Evolutionary conservation across 306 rosid genomes (phyloP), one percentile per base, ranked within the genome.

Genomic region (Pyrus betulifolia): DNA sequence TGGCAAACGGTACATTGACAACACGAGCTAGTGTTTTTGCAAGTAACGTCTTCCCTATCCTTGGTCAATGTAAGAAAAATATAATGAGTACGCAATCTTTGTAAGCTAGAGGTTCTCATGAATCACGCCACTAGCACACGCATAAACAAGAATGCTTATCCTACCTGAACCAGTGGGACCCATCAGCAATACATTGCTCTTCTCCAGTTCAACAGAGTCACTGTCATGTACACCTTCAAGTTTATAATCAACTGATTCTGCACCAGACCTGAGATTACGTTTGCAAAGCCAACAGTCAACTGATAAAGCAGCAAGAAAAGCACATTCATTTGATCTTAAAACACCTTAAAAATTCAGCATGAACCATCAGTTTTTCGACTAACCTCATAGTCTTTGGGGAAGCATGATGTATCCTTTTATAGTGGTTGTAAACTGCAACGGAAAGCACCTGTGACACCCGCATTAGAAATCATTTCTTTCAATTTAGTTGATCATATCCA

Each of bases 151-250:
- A 67, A 77, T 40, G 51, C 10, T 11, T 18, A 38, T 69, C 40
- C 38, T 70, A 88, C 92, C 95, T 63, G 96, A 90, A 57, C 96
- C 96, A 2, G 96, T 90, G 61, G 96, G 96, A 76, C 92, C 96
- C 76, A 88, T 83, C 79, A 90, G 76, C 62, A 90, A 79, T 6
- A 90, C 81, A 79, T 90, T 90, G 79, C 89, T 90, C 84, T 90
- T 90, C 61, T 90, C 92, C 49, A 87, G 80, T 55, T 90, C 91
- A 58, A 90, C 88, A 42, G 13, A 33, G 68, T 90, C 92, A 62
- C 72, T 58, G 44, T 84, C 87, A 69, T 81, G 62, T 8, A 57
- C 80, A 49, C 76, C 76, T 28, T 78, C 78, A 40, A 22, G 77
- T 74, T 71, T 81, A 51, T 44, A 31, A 45, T 62, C 27, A 27